A percentile compares a stretch with the other conserved stretches of the same genome.
These are phyloP conservation scores for Inonotus obliquus DNA, from an alignment of 1,284 basidiomycete genomes.

Conservation along the genomic window DNA sequence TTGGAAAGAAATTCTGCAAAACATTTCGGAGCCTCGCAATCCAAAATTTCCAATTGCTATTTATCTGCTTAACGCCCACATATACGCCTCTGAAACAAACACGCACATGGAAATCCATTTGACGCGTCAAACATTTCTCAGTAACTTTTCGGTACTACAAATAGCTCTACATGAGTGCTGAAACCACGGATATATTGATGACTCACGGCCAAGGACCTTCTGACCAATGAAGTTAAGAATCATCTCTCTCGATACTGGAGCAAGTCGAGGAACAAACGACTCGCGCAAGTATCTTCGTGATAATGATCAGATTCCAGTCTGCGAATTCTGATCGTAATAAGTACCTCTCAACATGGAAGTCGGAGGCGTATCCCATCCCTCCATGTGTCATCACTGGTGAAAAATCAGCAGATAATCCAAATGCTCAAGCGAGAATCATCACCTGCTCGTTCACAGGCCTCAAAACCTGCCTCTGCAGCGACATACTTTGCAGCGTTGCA, in stretches of 20 bases:
- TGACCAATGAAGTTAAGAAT: constrained; percentile 23
- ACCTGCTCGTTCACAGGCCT: constrained; percentile 23
- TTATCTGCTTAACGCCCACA: too few species aligned
- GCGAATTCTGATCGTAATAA: neutral
- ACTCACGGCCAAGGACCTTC: constrained; percentile 14
- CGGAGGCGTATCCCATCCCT: constrained; percentile 29
- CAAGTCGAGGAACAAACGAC: constrained; percentile 28
- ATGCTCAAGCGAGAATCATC: neutral
- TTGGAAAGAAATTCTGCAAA: too few species aligned
- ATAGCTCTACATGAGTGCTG: neutral
- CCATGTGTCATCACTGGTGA: constrained; percentile 25
- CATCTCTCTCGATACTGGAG: constrained; percentile 29
- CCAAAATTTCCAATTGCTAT: too few species aligned
- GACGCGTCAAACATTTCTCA: too few species aligned
- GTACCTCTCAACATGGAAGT: constrained; percentile 24
- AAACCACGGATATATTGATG: neutral
- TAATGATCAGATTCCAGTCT: neutral
- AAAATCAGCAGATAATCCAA: constrained; percentile 10
- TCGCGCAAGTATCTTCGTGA: constrained; percentile 23
- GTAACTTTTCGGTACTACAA: constrained; percentile 17
- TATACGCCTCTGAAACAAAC: too few species aligned
- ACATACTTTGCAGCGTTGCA: constrained; percentile 31
- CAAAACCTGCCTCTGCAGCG: constrained; percentile 28
- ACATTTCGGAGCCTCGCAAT: too few species aligned
- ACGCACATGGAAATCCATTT: too few species aligned